Conservation (phyloP, 2,329 filamentous ascomycete genomes). For the Apiospora arundinis region DNA sequence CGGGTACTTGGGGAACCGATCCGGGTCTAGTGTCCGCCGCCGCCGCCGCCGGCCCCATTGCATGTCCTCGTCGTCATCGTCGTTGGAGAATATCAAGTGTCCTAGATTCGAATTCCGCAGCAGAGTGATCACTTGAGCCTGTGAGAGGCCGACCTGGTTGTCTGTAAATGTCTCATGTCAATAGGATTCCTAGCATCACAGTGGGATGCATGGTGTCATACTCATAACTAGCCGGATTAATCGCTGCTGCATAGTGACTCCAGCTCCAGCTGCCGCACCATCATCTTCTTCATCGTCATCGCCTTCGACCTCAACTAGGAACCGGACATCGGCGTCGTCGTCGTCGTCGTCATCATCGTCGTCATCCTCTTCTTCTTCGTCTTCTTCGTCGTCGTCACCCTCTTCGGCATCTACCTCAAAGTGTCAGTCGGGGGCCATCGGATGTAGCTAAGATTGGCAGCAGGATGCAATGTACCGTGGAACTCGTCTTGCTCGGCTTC, state of each 20-base stretch:
- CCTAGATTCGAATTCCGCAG: slow-evolving; percentile 48
- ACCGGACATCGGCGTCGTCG: slow-evolving; percentile 37
- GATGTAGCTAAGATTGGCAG: neutral
- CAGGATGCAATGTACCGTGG: slow-evolving; percentile 33
- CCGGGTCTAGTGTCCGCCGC: slow-evolving; percentile 51
- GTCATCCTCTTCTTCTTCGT: slow-evolving; percentile 41
- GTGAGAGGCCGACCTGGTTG: slow-evolving; percentile 34
- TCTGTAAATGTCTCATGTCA: slow-evolving; percentile 37
- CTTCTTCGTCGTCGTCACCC: slow-evolving; percentile 33
- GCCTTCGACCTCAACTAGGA: slow-evolving; percentile 40
- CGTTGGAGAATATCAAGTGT: slow-evolving; percentile 43
- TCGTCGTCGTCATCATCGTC: slow-evolving; percentile 35
- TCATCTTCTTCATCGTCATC: slow-evolving; percentile 38
- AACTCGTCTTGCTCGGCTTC: slow-evolving; percentile 35
- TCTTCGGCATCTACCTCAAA: slow-evolving; percentile 32
- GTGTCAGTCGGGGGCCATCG: neutral
- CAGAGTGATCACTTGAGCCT: slow-evolving; percentile 49
- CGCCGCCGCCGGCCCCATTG: slow-evolving; percentile 52
- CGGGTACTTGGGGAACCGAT: slow-evolving; percentile 82
- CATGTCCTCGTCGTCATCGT: slow-evolving; percentile 42
- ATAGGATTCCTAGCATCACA: slow-evolving; percentile 33
- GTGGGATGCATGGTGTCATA: slow-evolving; percentile 28
- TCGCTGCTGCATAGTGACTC: slow-evolving; percentile 29
- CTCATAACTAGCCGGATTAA: slow-evolving; percentile 39
- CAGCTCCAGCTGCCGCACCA: slow-evolving; percentile 30